Percentiles rank a stretch among this genome's conserved stretches.
These are phyloP conservation scores for Blastobotrys chiropterorum DNA, from an alignment of 805 yeast genomes.

Conservation along the genomic window DNA sequence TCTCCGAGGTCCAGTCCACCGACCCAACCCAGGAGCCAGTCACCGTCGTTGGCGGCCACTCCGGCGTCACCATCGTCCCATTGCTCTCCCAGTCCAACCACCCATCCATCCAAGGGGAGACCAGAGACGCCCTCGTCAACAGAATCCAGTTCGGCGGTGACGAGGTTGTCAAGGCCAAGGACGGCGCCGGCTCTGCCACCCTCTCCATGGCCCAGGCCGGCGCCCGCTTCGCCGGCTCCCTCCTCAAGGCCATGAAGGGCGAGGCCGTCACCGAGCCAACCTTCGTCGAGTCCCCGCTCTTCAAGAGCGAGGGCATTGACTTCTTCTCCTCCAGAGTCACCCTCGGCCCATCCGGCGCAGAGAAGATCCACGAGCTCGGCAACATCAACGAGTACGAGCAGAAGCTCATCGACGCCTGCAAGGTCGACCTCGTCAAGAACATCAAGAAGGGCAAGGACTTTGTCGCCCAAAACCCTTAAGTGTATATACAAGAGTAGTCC, in stretches of 20 bases:
- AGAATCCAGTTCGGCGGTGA: conserved; percentile 96
- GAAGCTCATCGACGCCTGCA: conserved; percentile 72
- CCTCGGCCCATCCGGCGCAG: conserved; percentile 86
- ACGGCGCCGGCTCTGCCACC: conserved; percentile 92
- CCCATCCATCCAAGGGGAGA: conserved; percentile 54
- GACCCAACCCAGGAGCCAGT: conserved; percentile 74
- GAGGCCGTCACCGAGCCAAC: conserved; percentile 48
- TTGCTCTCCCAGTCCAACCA: conserved; percentile 76
- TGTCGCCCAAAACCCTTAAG: conserved; percentile 43
- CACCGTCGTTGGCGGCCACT: conserved; percentile 94
- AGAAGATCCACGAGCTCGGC: conserved; percentile 76
- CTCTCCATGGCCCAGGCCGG: conserved; percentile 93
- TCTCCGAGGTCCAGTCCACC: conserved; percentile 60
- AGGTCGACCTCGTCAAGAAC: conserved; percentile 82
- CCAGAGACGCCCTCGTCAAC: conserved; percentile 61
- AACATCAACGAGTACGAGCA: conserved; percentile 70
- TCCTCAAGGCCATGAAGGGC: conserved; percentile 36
- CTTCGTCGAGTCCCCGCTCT: conserved; percentile 63
- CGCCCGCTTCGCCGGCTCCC: conserved; percentile 64
- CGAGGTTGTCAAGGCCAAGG: conserved; percentile 89
- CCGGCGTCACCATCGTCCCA: conserved; percentile 95
- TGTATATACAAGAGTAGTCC: too few species aligned
- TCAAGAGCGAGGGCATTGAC: conserved; percentile 84
- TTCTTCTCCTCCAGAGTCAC: conserved; percentile 95
- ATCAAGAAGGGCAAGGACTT: conserved; percentile 88